Evolutionary conservation across 176 grass and related monocot species (phyloP).

Genomic region (Alloteropsis semialata): DNA sequence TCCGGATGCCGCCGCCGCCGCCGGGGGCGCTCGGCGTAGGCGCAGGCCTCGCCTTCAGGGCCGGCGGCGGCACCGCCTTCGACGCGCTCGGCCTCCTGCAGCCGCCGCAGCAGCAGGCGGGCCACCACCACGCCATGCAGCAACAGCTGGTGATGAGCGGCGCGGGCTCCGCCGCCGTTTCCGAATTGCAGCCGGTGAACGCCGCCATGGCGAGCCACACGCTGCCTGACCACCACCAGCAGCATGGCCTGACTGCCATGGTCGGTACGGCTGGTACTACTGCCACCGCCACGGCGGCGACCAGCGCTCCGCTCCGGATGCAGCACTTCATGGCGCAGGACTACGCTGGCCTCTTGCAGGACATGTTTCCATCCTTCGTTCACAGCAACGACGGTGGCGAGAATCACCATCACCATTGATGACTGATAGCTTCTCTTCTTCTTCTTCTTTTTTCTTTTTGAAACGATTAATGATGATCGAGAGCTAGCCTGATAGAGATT

Average conservation of each 20-base stretch:
- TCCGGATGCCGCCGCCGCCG: constrained; percentile 10
- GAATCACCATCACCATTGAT: constrained; percentile 18
- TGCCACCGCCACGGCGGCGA: not conserved
- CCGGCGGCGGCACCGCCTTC: not conserved
- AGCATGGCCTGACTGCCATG: not conserved
- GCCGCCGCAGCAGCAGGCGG: too few relatives aligned
- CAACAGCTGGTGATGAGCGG: constrained; percentile 1
- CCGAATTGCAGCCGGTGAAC: constrained; percentile 18
- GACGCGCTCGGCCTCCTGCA: constrained; percentile 25
- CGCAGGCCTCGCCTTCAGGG: not conserved
- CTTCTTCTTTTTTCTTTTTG: too few relatives aligned
- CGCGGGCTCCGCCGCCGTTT: not conserved
- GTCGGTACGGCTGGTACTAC: not conserved
- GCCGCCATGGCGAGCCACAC: not conserved
- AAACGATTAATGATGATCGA: not conserved
- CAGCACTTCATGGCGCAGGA: constrained; percentile 65
- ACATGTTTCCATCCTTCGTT: constrained; percentile 74
- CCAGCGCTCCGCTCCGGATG: constrained; percentile 28
- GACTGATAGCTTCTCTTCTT: not conserved
- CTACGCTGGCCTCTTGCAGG: constrained; percentile 77
- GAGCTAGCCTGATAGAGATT: constrained; percentile 12
- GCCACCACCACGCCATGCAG: constrained; percentile 18
- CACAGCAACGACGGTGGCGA: constrained; percentile 18
- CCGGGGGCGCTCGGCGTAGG: not conserved
- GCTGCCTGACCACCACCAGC: not conserved